Evolutionary conservation across 495 filamentous ascomycete genomes (phyloP).

Genomic region (Trichoderma orchidacearum): DNA sequence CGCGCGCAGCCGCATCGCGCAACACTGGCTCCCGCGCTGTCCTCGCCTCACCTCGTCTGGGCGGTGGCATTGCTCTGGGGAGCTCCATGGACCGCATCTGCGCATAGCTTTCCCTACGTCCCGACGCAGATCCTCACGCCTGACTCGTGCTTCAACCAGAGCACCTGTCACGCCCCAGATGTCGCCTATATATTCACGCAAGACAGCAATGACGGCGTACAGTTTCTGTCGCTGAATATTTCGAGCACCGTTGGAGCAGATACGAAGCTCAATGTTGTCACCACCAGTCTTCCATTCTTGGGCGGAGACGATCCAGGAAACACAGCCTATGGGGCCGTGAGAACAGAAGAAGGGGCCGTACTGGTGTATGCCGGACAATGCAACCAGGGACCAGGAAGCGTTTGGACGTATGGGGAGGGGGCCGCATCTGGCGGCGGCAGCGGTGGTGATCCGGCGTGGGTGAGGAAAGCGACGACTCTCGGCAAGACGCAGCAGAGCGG

Average conservation of each 20-base stretch:
- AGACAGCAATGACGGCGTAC: conserved; percentile 23
- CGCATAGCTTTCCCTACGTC: conserved; percentile 46
- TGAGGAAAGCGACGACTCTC: conserved; percentile 10
- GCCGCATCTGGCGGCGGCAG: conserved; percentile 11
- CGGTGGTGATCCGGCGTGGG: conserved; percentile 9
- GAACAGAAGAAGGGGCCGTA: conserved; percentile 53
- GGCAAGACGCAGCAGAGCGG: conserved; percentile 9
- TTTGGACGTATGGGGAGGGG: conserved; percentile 21
- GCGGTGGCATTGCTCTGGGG: not conserved
- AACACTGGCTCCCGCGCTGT: not conserved
- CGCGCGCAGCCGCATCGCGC: not conserved
- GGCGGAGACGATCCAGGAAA: conserved; percentile 13
- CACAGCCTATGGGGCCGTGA: conserved; percentile 45
- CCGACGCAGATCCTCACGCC: conserved; percentile 52
- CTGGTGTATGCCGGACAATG: conserved; percentile 62
- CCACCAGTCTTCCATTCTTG: conserved; percentile 53
- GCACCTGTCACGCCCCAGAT: conserved; percentile 8
- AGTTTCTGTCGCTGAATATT: conserved; percentile 51
- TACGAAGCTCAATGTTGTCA: conserved; percentile 40
- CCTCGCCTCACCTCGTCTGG: not conserved
- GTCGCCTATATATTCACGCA: conserved; percentile 47
- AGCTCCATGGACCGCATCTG: not conserved
- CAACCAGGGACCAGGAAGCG: conserved; percentile 15
- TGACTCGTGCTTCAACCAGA: conserved; percentile 21
- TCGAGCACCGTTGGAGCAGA: conserved; percentile 38